Base-by-base conservation (phyloP, 352 stramenopile genomes). In the Phytopythium chamaehyphon region DNA sequence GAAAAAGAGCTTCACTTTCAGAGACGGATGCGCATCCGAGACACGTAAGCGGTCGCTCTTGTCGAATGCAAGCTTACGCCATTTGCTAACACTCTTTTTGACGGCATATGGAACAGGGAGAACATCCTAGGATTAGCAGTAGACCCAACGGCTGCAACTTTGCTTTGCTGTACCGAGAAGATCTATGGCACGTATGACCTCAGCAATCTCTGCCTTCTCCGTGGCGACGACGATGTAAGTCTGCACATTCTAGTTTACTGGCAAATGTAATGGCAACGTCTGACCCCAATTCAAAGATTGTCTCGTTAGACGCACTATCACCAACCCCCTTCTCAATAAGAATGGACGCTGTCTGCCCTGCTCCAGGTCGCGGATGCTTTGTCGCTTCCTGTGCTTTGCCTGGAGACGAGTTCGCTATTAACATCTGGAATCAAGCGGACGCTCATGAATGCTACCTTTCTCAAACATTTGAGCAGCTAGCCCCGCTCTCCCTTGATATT, bases 1-100 rank as follows among this genome's bases (percentile, higher is more conserved):
- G 77, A 88, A 54, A 86, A 85, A 55, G 81, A 91, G 47, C 66
- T 91, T 50, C 72, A 87, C 51, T 60, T 89, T 1, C 68, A 88
- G 47, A 74, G 74, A 15, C 72, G 78, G 5, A 79, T 91, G 67
- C 68, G 64, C 5, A 37, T 89, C 23, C 61, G 57, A 6, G 61
- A 71, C 40, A 69, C 71, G 76, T 88, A 72, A 42, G 66, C 58
- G 26, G 28, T 55, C 2, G 28, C 14, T 26, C n/a, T 33, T 33
- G 28, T 10, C 9, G 28, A 35, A 35, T 16, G 26, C 6, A 19
- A 48, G 5, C 11, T 5, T 49, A 6, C 7, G 2, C 9, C 18
- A 2, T 36, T 10, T 35, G 4, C 26, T 19, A 12, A 2, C 12
- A 40, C 15, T 2, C 9, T 31, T 21, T 36, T 18, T 11, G 11